Conservation (phyloP, 345 rosid genomes). For the Corchorus capsularis region DNA sequence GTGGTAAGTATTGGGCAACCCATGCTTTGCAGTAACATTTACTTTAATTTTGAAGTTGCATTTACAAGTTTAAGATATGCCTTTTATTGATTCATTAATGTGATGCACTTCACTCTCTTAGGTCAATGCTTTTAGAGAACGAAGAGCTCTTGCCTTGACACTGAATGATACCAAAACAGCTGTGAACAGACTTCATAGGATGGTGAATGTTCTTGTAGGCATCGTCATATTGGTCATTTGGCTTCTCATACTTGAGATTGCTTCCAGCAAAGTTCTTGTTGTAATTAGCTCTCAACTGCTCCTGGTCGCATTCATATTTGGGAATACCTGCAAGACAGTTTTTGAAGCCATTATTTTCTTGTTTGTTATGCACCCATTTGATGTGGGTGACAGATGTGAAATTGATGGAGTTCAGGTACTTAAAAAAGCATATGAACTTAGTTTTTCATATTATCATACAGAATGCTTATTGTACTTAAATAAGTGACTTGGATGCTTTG, state of each 20-base stretch:
- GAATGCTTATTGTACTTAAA: neutral
- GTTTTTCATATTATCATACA: constrained; percentile 15
- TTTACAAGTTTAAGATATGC: neutral
- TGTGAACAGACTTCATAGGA: constrained; percentile 77
- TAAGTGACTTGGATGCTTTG: neutral
- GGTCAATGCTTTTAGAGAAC: constrained; percentile 88
- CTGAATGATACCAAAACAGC: constrained; percentile 93
- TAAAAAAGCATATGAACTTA: neutral
- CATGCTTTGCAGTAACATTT: neutral
- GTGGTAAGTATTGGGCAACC: constrained; percentile 56
- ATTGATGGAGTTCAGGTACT: constrained; percentile 79
- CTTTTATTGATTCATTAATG: neutral
- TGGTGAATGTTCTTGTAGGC: constrained; percentile 55
- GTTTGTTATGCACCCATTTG: constrained; percentile 88
- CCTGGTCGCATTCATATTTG: constrained; percentile 74
- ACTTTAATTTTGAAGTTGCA: neutral
- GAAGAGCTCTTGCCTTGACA: constrained; percentile 87
- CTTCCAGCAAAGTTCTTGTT: constrained; percentile 73
- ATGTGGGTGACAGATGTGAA: constrained; percentile 89
- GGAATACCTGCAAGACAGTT: constrained; percentile 79
- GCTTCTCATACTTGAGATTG: constrained; percentile 84
- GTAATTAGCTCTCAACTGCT: constrained; percentile 81
- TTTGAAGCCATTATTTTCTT: constrained; percentile 86
- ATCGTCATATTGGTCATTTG: constrained; percentile 58
- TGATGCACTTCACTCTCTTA: constrained; percentile 21